Evolutionary conservation across 2,329 filamentous ascomycete genomes (phyloP), one percentile per base, ranked within the genome.

Genomic region (Xylaria digitata): DNA sequence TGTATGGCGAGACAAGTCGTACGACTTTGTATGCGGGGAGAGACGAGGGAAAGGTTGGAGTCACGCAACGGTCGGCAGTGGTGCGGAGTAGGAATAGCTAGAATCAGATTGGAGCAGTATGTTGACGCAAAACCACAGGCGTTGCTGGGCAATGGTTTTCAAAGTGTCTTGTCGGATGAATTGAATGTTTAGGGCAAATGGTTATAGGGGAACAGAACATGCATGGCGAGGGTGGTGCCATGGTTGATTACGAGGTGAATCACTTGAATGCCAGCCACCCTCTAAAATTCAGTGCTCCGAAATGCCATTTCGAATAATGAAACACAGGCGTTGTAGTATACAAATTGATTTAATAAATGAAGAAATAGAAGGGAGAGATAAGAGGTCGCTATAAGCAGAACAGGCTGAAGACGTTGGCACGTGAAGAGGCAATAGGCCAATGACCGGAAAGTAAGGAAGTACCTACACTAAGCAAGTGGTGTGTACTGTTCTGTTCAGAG

Each of bases 161-260:
- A 34, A 53, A 61, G 46, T 43, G 34, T 54, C 58, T 42, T 23
- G 50, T 37, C 50, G 40, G 63, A 59, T 43, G 37, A 50, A 53
- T 53, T 43, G 43, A 45, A 46, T 71, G 50, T 66, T 69, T 68
- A 70, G 37, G 69, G 69, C 63, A 73, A 66, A 63, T 70, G 60
- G 45, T 66, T 60, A 61, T 66, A 65, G 66, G 55, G 62, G 64
- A 49, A 61, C 65, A 77, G 76, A 74, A 78, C 76, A 75, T 75
- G 70, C 77, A 80, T 80, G 78, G 77, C 77, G 83, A 86, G 83
- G 83, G 83, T 85, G 84, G 83, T 84, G 81, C 85, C 86, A 87
- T 87, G 78, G 81, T 71, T 80, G 80, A 82, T 68, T 65, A 62
- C 56, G 43, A 79, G 74, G 80, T 75, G 76, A 77, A 77, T 78